Conservation (phyloP, 768 basidiomycete species). For the Fomitopsis serialis region DNA sequence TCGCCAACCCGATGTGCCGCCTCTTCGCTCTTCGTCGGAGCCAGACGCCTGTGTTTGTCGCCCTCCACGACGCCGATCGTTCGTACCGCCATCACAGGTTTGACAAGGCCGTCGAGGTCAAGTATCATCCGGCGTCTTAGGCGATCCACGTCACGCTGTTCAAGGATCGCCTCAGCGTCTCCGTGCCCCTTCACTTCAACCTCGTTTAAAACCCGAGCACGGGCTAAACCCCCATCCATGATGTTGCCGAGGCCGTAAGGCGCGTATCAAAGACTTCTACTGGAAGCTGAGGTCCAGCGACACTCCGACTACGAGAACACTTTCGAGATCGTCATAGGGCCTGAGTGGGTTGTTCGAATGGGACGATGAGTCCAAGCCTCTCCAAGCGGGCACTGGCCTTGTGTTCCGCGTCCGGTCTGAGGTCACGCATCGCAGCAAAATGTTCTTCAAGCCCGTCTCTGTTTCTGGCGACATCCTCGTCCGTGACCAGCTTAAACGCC, state of each 20-base stretch:
- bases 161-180: slow-evolving; percentile 74
- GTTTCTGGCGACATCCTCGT: slow-evolving; percentile 85
- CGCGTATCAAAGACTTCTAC: slow-evolving; percentile 94
- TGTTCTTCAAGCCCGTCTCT: slow-evolving; percentile 71
- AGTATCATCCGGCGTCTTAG: slow-evolving; percentile 45
- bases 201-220: slow-evolving; percentile 86
- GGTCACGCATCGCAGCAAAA: slow-evolving; percentile 88
- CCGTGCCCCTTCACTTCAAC: slow-evolving; percentile 76
- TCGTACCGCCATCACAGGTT: slow-evolving; percentile 69
- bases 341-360: slow-evolving; percentile 98
- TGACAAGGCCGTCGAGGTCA: slow-evolving; percentile 75
- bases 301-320: slow-evolving; percentile 92
- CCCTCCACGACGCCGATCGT: slow-evolving; percentile 72
- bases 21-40: slow-evolving; percentile 74
- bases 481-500: slow-evolving; percentile 80
- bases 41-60: slow-evolving; percentile 51
- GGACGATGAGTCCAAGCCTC: slow-evolving; percentile 77
- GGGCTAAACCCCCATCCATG: slow-evolving; percentile 91
- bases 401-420: slow-evolving; percentile 88
- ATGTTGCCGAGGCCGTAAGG: slow-evolving; percentile 77
- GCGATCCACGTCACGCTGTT: slow-evolving; percentile 69
- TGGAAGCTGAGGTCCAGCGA: slow-evolving; percentile 99
- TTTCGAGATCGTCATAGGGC: slow-evolving; percentile 88
- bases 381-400: slow-evolving; percentile 74
- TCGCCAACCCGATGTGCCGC: slow-evolving; percentile 86